Base-by-base conservation (phyloP, 2,329 filamentous ascomycete genomes). In the Hymenoscyphus fraxineus region DNA sequence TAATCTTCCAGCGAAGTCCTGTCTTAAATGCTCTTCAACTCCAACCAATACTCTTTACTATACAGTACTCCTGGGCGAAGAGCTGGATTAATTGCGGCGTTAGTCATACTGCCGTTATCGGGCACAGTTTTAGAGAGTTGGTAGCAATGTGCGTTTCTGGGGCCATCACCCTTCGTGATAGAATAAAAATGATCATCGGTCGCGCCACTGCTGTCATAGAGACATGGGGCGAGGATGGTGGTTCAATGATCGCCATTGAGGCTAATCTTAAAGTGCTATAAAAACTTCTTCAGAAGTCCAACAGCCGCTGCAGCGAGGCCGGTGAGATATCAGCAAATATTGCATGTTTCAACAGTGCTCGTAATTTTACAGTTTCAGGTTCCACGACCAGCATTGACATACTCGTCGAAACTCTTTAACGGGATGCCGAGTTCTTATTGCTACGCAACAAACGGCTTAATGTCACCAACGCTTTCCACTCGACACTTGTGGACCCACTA, bases 101-200 rank as follows among this genome's bases (percentile, higher is more conserved):
- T 3, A 15, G 41, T 22, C 58, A 65, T 12, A 58, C 38, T 35
- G 54, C 63, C 1, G 39, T 71, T 9, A 60, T 69, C 10, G 78
- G 78, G 0, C 78, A 80, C 63, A 78, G 76, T 61, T 75, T 80
- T 57, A 78, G 78, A 1, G 70, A 80, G 60, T 65, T 79, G 0
- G 76, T 77, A 0, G 78, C 77, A 1, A 63, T 80, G 6, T 70
- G 69, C n/a, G 68, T 79, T 0, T 72, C 76, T 7, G 77, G 76
- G 0, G 67, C 65, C 1, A 65, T 79, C 0, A 70, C 70, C 1
- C 59, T 79, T 0, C 9, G 66, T 1, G 76, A 78, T 59, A 67
- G 67, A 1, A n/a, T 79, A 13, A 72, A 62, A 19, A 38, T 77
- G 1, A 67, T 78, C 4, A 67, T 69, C 1, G 69, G 60, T 0